A percentile compares a stretch with the other conserved stretches of the same genome.
These are phyloP conservation scores for Tulasnella sp. DNA, from an alignment of 768 basidiomycete genomes.

Conservation along the genomic window DNA sequence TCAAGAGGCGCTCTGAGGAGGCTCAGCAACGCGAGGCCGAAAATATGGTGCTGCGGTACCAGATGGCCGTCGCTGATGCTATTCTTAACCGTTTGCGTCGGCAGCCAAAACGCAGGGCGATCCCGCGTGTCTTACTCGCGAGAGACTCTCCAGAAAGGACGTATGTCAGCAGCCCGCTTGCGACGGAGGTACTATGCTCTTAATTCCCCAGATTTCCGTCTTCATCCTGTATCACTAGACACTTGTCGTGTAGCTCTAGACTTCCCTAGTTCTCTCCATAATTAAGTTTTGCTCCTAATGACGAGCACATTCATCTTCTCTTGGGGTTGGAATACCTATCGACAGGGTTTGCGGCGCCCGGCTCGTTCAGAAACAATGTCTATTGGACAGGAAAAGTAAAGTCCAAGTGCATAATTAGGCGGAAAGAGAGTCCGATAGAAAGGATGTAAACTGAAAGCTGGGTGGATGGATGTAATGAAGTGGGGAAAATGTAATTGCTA, in stretches of 20 bases:
- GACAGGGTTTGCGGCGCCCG: not conserved
- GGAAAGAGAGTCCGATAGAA: not conserved
- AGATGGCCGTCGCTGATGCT: not conserved
- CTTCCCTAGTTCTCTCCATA: not conserved
- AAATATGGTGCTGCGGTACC: not conserved
- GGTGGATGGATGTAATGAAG: not conserved
- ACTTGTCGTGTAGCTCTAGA: not conserved
- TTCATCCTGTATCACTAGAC: not conserved
- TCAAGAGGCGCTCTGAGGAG: not conserved
- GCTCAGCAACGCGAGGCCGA: slow-evolving; percentile 1
- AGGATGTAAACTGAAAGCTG: not conserved
- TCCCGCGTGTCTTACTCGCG: not conserved
- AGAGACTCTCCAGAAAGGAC: not conserved
- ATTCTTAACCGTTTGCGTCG: not conserved
- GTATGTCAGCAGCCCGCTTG: slow-evolving; percentile 1
- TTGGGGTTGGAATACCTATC: not conserved
- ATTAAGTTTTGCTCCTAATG: not conserved
- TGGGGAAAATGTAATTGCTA: not conserved
- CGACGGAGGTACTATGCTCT: not conserved
- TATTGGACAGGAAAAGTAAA: not conserved
- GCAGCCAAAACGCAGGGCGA: not conserved
- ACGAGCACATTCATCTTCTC: not conserved
- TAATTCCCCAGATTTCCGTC: not conserved
- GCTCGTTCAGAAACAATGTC: not conserved
- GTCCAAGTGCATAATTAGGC: not conserved